These are phyloP conservation scores for Trifolium dubium DNA, from an alignment of 306 rosid species.

Conservation along the genomic window DNA sequence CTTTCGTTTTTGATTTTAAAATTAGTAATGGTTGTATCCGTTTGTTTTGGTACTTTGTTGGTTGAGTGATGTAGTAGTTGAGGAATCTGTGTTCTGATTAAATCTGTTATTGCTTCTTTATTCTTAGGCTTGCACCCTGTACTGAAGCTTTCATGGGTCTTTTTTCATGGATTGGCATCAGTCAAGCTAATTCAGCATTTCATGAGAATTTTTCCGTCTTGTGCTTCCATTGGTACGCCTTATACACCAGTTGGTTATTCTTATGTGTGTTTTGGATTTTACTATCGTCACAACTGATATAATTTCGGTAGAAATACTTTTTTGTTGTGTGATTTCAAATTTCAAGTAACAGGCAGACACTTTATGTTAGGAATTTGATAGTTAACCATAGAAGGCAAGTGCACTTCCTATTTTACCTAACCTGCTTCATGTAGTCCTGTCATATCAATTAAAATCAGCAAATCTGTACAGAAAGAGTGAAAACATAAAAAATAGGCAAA, in stretches of 20 bases:
- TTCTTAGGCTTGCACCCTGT: conserved; percentile 57
- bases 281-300: conserved; percentile 3
- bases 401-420: conserved; percentile 11
- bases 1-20: too few species aligned
- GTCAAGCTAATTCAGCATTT: conserved; percentile 76
- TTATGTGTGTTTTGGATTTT: conserved; percentile 28
- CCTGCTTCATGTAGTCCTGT: neutral
- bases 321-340: neutral
- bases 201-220: conserved; percentile 76
- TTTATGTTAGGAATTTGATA: neutral
- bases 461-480: neutral
- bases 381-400: conserved; percentile 19
- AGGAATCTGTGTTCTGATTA: neutral
- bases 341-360: conserved; percentile 2
- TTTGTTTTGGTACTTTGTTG: too few species aligned
- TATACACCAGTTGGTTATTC: neutral
- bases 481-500: neutral
- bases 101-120: conserved; percentile 9
- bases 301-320: neutral
- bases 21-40: too few species aligned
- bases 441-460: conserved; percentile 14
- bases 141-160: conserved; percentile 71
- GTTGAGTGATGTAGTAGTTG: too few species aligned
- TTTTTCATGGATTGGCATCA: conserved; percentile 83
- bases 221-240: conserved; percentile 91